Base-by-base conservation (phyloP, 768 basidiomycete species). In the Tricholoma sp. region DNA sequence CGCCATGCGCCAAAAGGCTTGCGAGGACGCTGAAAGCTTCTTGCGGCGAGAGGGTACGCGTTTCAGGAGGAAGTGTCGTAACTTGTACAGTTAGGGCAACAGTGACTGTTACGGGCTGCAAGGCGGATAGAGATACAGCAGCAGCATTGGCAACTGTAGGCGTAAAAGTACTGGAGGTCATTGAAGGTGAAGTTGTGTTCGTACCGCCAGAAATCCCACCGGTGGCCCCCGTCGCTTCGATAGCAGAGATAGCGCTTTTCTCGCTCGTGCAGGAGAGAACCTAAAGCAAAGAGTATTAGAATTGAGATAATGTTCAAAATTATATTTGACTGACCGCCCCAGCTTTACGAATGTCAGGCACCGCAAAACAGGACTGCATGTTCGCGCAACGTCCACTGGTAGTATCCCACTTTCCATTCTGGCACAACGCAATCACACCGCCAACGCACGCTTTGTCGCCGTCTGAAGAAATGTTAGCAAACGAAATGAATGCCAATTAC, bases 261-360 rank as follows among this genome's bases (percentile, higher is more conserved):
- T 76, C 66, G 60, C 77, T 81, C 3, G 82, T 82, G 69, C 84
- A 87, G 1, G 72, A 69, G n/a, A 85, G 57, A 31, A 67, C 66
- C 82, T 84, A 56, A 1, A 37, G 0, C 45, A 24, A 10, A 19
- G 35, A 16, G 55, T 27, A 19, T 59, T 39, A 45, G 52, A 43
- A 19, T n/a, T 4, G 39, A 24, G 14, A 50, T 32, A 1, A 41
- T 29, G 24, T 9, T 16, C 22, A 41, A 35, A 5, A 43, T 3
- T 3, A 47, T 21, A 47, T 27, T 29, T 31, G 12, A 67, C 79
- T 52, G 61, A 85, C 83, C 1, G 76, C 76, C 55, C 84, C 84
- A 6, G 67, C 57, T 32, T 68, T 62, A 4, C 64, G 71, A 14
- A 78, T 56, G 6, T 74, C 72, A 0, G 84, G 84, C 24, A 85